Conservation (phyloP, 2,329 filamentous ascomycete species). For the Exophiala phaeomuriformis region DNA sequence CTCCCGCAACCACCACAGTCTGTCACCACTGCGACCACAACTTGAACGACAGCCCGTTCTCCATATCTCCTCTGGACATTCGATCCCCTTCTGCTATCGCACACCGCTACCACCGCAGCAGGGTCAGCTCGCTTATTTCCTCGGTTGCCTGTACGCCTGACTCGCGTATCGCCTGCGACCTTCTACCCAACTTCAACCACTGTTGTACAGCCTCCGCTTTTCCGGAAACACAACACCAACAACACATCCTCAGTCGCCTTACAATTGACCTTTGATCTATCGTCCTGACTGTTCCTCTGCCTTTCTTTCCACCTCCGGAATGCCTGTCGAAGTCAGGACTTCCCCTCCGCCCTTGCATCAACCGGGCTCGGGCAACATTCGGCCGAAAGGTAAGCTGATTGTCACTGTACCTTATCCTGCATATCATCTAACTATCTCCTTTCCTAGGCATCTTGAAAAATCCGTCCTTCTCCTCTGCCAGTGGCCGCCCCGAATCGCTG, state of each 20-base stretch:
- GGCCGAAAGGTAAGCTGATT: constrained; percentile 36
- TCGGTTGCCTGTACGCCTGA: not conserved
- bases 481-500: constrained; percentile 30
- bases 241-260: not conserved
- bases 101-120: not conserved
- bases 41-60: not conserved
- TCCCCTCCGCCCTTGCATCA: constrained; percentile 25
- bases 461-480: constrained; percentile 52
- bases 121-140: not conserved
- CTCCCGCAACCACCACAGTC: not conserved
- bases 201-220: not conserved
- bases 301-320: constrained; percentile 8
- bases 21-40: not conserved
- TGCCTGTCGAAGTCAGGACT: constrained; percentile 24
- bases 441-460: constrained; percentile 85
- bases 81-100: not conserved
- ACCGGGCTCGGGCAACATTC: constrained; percentile 33
- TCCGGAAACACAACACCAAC: not conserved
- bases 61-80: not conserved
- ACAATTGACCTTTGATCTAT: not conserved
- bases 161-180: not conserved
- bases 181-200: not conserved
- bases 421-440: not conserved
- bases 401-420: not conserved
- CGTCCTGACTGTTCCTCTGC: not conserved